A percentile compares a stretch with the other conserved stretches of the same genome.
These are phyloP conservation scores for Aspergillus carlsbadensis DNA, from an alignment of 495 filamentous ascomycete genomes.

Conservation along the genomic window DNA sequence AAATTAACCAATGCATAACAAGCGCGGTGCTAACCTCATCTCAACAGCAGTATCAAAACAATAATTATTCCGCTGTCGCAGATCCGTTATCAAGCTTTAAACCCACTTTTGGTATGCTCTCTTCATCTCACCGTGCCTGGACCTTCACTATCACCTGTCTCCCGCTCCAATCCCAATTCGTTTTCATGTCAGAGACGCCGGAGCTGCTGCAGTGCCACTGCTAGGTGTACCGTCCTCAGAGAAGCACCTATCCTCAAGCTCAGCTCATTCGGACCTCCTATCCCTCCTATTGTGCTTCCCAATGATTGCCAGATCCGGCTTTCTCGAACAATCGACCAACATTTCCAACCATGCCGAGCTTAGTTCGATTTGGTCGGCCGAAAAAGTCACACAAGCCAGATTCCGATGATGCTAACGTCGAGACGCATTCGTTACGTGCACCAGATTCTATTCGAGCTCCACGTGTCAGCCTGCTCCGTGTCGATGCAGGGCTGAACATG, in stretches of 20 bases:
- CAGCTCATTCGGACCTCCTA: background rate
- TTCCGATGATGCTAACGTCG: conserved; percentile 28
- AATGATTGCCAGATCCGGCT: conserved; percentile 6
- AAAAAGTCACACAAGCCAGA: conserved; percentile 29
- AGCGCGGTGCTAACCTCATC: conserved; percentile 21
- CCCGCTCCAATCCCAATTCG: background rate
- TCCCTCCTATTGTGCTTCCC: conserved; percentile 3
- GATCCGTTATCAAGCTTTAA: conserved; percentile 31
- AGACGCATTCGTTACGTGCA: conserved; percentile 18
- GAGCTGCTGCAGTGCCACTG: conserved; percentile 2
- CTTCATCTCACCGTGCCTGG: conserved; percentile 7
- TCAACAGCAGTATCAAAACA: conserved; percentile 4
- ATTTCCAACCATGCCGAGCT: conserved; percentile 21
- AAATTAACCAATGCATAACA: conserved; percentile 25
- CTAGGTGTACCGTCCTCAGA: background rate
- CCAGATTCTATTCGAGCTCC: conserved; percentile 31
- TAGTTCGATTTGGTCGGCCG: conserved; percentile 32
- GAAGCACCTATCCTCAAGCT: background rate
- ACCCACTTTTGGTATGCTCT: conserved; percentile 21
- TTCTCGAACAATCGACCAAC: conserved; percentile 2
- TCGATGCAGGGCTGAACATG: conserved; percentile 49
- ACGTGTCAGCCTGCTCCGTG: conserved; percentile 42
- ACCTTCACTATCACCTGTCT: conserved; percentile 5
- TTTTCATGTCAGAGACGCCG: conserved; percentile 4
- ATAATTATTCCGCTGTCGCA: conserved; percentile 18